Evolutionary conservation across 495 filamentous ascomycete species (phyloP).

Genomic region (Annulohypoxylon bovei): DNA sequence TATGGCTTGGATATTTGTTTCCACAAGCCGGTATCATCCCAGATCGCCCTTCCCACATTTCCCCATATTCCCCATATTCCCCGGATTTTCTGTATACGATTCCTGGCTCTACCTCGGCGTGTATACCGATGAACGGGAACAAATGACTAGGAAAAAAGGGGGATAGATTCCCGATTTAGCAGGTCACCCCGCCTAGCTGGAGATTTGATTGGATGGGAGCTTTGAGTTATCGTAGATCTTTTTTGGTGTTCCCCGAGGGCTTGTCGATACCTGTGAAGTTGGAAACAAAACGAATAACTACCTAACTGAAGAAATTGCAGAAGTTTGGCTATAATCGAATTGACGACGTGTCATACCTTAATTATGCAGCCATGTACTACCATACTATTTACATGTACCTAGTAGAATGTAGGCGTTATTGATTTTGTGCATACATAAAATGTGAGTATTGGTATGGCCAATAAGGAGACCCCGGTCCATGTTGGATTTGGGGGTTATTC

Average conservation of each 20-base stretch:
- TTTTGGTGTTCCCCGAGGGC: neutral
- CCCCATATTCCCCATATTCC: neutral
- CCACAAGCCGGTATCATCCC: neutral
- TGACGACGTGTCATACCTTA: too few species aligned
- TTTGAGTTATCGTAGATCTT: neutral
- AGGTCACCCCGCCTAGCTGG: slow-evolving; percentile 2
- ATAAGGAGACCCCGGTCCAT: neutral
- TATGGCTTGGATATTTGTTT: neutral
- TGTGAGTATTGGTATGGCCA: neutral
- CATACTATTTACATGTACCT: too few species aligned
- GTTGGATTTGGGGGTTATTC: neutral
- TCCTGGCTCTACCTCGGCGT: slow-evolving; percentile 17
- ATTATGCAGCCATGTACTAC: too few species aligned
- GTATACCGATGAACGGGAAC: neutral
- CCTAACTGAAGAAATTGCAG: neutral
- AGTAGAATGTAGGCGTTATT: too few species aligned
- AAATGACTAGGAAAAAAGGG: neutral
- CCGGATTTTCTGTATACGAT: neutral
- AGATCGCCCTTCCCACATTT: neutral
- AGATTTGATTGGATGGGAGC: slow-evolving; percentile 14
- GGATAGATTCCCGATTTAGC: slow-evolving; percentile 17
- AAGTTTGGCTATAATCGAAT: neutral
- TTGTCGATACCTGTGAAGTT: neutral
- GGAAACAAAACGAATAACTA: slow-evolving; percentile 7
- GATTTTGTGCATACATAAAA: neutral